Evolutionary conservation across 2,329 filamentous ascomycete species (phyloP), one percentile per base, ranked within the genome.

Genomic region (Paramyrothecium sp.): DNA sequence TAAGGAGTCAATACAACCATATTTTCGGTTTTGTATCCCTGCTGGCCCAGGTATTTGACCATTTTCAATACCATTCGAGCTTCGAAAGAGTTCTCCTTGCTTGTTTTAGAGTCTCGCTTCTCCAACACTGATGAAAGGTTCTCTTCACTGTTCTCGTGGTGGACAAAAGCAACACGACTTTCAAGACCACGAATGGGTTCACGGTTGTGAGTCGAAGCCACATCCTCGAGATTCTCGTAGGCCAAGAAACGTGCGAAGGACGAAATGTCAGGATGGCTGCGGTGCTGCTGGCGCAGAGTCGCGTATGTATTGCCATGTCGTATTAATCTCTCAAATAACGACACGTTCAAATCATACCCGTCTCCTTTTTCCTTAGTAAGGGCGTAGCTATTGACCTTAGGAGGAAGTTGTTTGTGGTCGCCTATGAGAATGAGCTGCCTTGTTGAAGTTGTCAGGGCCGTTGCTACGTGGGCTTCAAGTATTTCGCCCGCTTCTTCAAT

Each of bases 401-500:
- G 89, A 0, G 88, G 82, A 0, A 92, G 78, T 60, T 92, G 89
- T 56, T 88, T 82, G 66, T 92, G 89, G 55, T 92, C 89, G 0
- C 89, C 89, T 12, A 92, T 91, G 2, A 90, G 69, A 0, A 91
- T 80, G 1, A 91, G 67, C 44, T 91, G 87, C 58, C 89, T 81
- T 0, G 83, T 83, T 0, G 78, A 70, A 0, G 79, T 68, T 0
- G 77, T 75, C 56, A 91, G 63, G 0, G 89, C 82, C 0, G 88
- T 82, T 1, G 91, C 69, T 20, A 73, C 44, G 61, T 91, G 89
- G 2, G 80, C 78, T 67, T 92, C 89, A 0, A 91, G 74, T 3
- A 92, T 89, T 60, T 92, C 89, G 2, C 88, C 89, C 0, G 88
- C 89, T 69, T 92, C 89, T 67, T 92, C 89, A 0, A 90, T 82